Evolutionary conservation across 257 asterid species (phyloP).

Genomic region (Solanum piurae): DNA sequence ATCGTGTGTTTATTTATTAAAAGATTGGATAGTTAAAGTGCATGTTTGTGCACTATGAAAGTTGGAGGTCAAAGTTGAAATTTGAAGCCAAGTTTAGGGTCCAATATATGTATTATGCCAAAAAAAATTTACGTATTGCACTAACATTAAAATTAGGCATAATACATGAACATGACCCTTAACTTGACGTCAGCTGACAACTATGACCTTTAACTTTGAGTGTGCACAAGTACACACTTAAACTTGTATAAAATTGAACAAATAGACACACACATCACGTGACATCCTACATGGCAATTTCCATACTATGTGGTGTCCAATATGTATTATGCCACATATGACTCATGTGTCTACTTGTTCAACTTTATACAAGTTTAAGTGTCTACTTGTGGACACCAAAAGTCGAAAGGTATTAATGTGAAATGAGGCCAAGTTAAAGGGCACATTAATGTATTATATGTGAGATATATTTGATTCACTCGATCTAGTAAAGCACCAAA

Average conservation of each 20-base stretch:
- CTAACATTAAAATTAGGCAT: neutral
- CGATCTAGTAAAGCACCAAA: neutral
- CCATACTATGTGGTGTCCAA: neutral
- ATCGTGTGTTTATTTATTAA: too few species aligned
- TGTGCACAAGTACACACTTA: neutral
- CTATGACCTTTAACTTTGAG: neutral
- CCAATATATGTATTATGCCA: too few species aligned
- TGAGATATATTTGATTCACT: neutral
- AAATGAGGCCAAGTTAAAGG: neutral
- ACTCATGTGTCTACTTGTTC: neutral
- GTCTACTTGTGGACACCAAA: neutral
- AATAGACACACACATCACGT: neutral
- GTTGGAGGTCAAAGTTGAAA: too few species aligned
- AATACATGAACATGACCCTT: neutral
- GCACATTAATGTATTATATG: neutral
- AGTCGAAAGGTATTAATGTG: neutral
- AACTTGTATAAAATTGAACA: too few species aligned
- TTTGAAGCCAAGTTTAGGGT: too few species aligned
- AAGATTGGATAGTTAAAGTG: too few species aligned
- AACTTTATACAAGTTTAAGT: neutral
- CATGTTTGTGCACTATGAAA: too few species aligned
- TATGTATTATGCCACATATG: neutral
- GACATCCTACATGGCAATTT: neutral
- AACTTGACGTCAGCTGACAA: too few species aligned
- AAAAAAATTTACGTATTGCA: neutral